phyloP scores from a whole-genome alignment of 176 grass and related monocot genomes.

The Rhipidocladum racemiflorum region DNA sequence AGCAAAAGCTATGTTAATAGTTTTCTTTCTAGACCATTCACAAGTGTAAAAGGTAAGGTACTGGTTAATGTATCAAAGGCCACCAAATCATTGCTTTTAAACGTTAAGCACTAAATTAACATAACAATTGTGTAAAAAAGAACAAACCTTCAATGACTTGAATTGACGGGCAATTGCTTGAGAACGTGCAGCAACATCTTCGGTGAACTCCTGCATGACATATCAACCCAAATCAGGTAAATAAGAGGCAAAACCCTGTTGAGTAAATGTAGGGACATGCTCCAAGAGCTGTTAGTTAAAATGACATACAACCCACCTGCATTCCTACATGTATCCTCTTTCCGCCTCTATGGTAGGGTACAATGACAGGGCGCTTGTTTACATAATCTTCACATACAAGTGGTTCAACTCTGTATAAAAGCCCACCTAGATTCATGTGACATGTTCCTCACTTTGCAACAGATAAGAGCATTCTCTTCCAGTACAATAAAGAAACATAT shows the following conservation, averaged over 20 bases:
- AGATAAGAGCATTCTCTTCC: slow-evolving; percentile 39
- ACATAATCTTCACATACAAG: slow-evolving; percentile 93
- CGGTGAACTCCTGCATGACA: slow-evolving; percentile 67
- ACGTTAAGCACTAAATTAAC: background rate
- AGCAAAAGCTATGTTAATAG: background rate
- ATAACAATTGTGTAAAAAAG: background rate
- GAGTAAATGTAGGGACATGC: slow-evolving; percentile 22
- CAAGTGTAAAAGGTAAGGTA: background rate
- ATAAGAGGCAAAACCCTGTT: slow-evolving; percentile 13
- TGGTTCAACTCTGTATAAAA: slow-evolving; percentile 95
- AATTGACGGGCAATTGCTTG: slow-evolving; percentile 47
- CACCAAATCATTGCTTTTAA: background rate
- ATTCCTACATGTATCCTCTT: slow-evolving; percentile 92
- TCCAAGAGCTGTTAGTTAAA: slow-evolving; percentile 6
- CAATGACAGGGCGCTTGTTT: slow-evolving; percentile 69
- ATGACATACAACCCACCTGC: slow-evolving; percentile 57
- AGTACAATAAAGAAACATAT: slow-evolving; percentile 31
- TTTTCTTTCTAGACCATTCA: slow-evolving; percentile 20
- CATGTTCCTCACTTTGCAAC: slow-evolving; percentile 50
- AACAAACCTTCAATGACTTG: slow-evolving; percentile 58
- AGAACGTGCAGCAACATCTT: slow-evolving; percentile 63
- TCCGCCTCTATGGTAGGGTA: slow-evolving; percentile 96
- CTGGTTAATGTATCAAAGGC: slow-evolving; percentile 6
- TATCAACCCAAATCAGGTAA: slow-evolving; percentile 39
- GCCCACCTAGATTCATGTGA: slow-evolving; percentile 53